Conservation (phyloP, 2,329 filamentous ascomycete genomes). For the Reticulascus tulasneorum region DNA sequence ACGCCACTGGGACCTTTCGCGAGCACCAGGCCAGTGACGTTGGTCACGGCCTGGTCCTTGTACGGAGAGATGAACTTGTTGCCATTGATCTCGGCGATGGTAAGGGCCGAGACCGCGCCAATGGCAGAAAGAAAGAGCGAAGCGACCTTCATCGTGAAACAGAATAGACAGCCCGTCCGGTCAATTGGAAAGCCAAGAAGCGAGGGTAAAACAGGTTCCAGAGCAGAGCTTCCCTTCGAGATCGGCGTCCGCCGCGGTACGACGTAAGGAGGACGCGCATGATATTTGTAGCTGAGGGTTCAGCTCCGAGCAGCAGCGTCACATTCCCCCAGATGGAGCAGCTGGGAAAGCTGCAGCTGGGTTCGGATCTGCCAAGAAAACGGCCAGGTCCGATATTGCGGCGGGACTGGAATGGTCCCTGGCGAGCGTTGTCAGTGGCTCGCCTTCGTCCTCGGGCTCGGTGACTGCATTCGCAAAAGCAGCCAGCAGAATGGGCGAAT, state of each 20-base stretch:
- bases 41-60: conserved; percentile 50
- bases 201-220: conserved; percentile 1
- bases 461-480: conserved; percentile 11
- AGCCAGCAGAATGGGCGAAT: neutral
- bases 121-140: conserved; percentile 23
- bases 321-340: neutral
- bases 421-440: neutral
- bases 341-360: conserved; percentile 1
- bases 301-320: conserved; percentile 1
- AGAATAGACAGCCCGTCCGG: neutral
- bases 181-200: neutral
- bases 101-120: conserved; percentile 32
- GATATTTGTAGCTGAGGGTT: neutral
- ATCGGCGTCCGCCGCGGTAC: conserved; percentile 7
- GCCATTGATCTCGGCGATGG: conserved; percentile 63
- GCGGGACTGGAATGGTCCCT: neutral
- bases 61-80: conserved; percentile 60
- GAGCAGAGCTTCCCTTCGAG: conserved; percentile 1
- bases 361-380: neutral
- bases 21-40: conserved; percentile 60
- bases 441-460: neutral
- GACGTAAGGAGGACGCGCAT: neutral
- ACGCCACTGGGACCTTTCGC: conserved; percentile 59
- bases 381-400: conserved; percentile 13
- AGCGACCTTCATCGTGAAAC: conserved; percentile 25